These are phyloP conservation scores for Ganoderma lucidum DNA, from an alignment of 1,284 basidiomycete species.

Conservation along the genomic window DNA sequence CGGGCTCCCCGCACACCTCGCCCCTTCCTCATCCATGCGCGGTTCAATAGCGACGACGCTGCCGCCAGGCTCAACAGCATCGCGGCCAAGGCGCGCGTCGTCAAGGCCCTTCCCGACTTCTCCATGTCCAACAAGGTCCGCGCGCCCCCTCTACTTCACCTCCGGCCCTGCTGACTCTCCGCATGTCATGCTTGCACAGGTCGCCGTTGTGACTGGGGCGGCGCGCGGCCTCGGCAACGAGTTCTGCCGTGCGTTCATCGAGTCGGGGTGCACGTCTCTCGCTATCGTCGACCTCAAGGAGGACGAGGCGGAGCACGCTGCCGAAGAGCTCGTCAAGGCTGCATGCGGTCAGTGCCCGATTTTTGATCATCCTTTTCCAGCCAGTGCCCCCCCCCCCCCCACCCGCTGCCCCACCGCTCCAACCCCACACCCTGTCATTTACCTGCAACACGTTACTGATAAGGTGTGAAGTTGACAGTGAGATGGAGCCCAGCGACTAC, in stretches of 20 bases:
- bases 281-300: conserved; percentile 88
- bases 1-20: conserved; percentile 23
- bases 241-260: conserved; percentile 89
- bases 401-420: conserved; percentile 13
- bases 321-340: conserved; percentile 72
- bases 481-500: conserved; percentile 66
- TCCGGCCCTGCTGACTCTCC: conserved; percentile 14
- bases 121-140: conserved; percentile 75
- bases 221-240: conserved; percentile 90
- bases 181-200: conserved; percentile 52
- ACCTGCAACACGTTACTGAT: conserved; percentile 41
- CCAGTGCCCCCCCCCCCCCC: conserved; percentile 10
- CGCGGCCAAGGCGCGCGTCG: conserved; percentile 41
- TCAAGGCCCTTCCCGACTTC: conserved; percentile 64
- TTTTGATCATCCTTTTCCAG: conserved; percentile 14
- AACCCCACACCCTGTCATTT: conserved; percentile 14
- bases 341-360: conserved; percentile 54
- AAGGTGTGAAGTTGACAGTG: conserved; percentile 64
- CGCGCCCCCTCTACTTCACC: conserved; percentile 15
- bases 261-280: conserved; percentile 85
- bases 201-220: conserved; percentile 94
- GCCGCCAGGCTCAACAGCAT: conserved; percentile 29
- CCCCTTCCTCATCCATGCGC: conserved; percentile 23
- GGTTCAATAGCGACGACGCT: conserved; percentile 36
- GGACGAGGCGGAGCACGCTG: conserved; percentile 76